Conservation (phyloP, 1,284 basidiomycete species). For the Abortiporus biennis region DNA sequence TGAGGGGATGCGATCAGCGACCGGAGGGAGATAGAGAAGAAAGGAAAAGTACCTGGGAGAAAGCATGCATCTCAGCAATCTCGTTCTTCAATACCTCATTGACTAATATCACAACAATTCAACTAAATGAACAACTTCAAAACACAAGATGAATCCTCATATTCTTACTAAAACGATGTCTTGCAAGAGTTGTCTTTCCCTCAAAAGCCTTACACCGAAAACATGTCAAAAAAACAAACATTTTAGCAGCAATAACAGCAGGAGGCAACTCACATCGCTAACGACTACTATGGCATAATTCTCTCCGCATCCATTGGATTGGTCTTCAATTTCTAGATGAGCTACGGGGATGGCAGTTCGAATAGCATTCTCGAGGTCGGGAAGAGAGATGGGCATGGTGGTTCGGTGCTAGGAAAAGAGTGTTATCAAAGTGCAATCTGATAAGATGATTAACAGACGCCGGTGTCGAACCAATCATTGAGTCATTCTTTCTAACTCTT, state of each 20-base stretch:
- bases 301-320: slow-evolving; percentile 74
- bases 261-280: slow-evolving; percentile 47
- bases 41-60: slow-evolving; percentile 60
- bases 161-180: slow-evolving; percentile 64
- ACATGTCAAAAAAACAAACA: neutral
- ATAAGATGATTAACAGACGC: slow-evolving; percentile 24
- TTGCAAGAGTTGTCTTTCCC: slow-evolving; percentile 66
- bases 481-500: no score
- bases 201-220: slow-evolving; percentile 51
- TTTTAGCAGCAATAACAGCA: neutral
- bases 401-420: slow-evolving; percentile 1
- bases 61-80: slow-evolving; percentile 77
- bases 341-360: slow-evolving; percentile 50
- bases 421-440: slow-evolving; percentile 16
- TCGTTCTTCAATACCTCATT: slow-evolving; percentile 69
- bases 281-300: slow-evolving; percentile 71
- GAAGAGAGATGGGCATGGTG: slow-evolving; percentile 53
- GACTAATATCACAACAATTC: no score
- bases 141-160: no score
- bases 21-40: neutral
- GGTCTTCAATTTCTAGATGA: slow-evolving; percentile 67
- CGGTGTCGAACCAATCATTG: no score
- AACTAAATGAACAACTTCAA: no score
- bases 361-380: slow-evolving; percentile 54
- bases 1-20: neutral